Evolutionary conservation across 306 rosid genomes (phyloP).

Genomic region (Rubus parviflorus): DNA sequence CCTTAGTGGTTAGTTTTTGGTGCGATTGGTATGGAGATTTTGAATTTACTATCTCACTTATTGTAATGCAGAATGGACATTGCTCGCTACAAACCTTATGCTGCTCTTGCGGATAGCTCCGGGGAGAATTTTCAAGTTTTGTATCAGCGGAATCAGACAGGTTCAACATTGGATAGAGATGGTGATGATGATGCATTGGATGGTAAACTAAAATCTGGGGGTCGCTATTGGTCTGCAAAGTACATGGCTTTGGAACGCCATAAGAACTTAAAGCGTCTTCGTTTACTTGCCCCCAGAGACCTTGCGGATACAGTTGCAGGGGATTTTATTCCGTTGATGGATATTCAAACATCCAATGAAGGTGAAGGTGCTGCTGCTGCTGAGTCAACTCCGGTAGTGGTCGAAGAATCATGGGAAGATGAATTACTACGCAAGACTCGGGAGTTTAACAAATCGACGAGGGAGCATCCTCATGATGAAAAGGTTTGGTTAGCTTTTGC

Average conservation of each 20-base stretch:
- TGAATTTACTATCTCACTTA: conserved; percentile 4
- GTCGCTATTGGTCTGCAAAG: conserved; percentile 94
- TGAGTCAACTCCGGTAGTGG: conserved; percentile 6
- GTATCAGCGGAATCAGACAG: conserved; percentile 43
- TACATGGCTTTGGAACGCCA: conserved; percentile 78
- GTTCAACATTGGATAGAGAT: conserved; percentile 62
- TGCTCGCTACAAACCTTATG: conserved; percentile 67
- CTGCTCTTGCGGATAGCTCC: conserved; percentile 38
- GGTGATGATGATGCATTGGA: conserved; percentile 72
- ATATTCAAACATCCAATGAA: conserved; percentile 38
- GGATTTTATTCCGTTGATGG: conserved; percentile 72
- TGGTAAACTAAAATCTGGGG: conserved; percentile 61
- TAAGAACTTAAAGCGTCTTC: conserved; percentile 74
- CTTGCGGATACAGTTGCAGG: conserved; percentile 32
- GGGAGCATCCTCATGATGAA: conserved; percentile 87
- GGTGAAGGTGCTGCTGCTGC: conserved; percentile 18
- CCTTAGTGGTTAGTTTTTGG: neutral
- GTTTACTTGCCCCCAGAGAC: conserved; percentile 49
- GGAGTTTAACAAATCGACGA: conserved; percentile 75
- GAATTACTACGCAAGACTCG: conserved; percentile 74
- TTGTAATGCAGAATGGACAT: conserved; percentile 81
- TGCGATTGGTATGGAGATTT: neutral
- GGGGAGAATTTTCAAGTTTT: conserved; percentile 40
- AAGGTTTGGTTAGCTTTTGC: conserved; percentile 81
- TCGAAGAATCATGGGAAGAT: conserved; percentile 98